Base-by-base conservation (phyloP, 805 yeast genomes). In the Hanseniaspora lachancei region DNA sequence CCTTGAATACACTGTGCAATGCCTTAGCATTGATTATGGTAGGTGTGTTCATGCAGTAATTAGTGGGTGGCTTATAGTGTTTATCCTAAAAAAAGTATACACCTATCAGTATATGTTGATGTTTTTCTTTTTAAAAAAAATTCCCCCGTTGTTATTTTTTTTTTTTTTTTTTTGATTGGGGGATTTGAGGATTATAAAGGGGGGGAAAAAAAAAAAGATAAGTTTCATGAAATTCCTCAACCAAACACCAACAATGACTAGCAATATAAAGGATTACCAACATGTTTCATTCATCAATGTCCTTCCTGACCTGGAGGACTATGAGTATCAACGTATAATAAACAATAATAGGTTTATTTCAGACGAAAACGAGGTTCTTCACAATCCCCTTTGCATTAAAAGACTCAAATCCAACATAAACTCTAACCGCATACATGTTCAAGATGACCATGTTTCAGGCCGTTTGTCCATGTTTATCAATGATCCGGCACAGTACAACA, bases 261-360 rank as follows among this genome's bases (percentile, higher is more conserved):
- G 24, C 10, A 16, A 18, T 9, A 51, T 42, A 15, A n/a, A 23
- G 3, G 49, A 52, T 16, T 52, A 52, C 32, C 44, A 52, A 18
- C 55, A 52, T 16, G 49, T 52, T 13, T 52, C 55, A 4, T 52
- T 52, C 15, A 52, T 52, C 10, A 52, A 52, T 38, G 49, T 52
- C 29, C 24, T 52, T 7, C 47, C 55, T 10, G 55, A 52, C 34
- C 13, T 52, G 3, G 55, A 52, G 32, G 55, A 52, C 49, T 52
- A 27, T 35, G 55, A 52, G 32, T 52, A 52, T 27, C 55, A 52
- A 21, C 36, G 55, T 18, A 23, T 52, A 4, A 1, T 35, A 7
- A 44, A 18, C 44, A 52, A 52, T 15, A 43, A 52, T 10, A 24
- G 55, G 34, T 32, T 18, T 21, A 32, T 44, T 10, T 18, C 38